Evolutionary conservation across 2,329 filamentous ascomycete species (phyloP).

Genomic region (Scedosporium apiospermum): DNA sequence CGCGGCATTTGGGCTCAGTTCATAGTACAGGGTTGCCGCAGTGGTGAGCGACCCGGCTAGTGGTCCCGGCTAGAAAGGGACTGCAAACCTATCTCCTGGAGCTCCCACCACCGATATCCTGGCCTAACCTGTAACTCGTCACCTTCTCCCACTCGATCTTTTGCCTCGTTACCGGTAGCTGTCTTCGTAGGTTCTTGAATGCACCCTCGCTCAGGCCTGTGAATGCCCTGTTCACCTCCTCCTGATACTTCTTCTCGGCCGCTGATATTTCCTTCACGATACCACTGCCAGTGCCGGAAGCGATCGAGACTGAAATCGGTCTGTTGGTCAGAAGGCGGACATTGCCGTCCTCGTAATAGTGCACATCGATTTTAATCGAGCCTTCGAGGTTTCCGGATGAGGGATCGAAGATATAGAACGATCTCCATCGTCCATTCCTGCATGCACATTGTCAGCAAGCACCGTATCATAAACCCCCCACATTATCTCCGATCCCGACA

Average conservation of each 20-base stretch:
- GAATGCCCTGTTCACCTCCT: conserved; percentile 89
- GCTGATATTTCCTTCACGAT: conserved; percentile 70
- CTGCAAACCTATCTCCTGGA: conserved; percentile 31
- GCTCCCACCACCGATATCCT: conserved; percentile 66
- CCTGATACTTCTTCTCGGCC: conserved; percentile 87
- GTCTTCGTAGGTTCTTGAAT: conserved; percentile 86
- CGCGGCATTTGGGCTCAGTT: neutral
- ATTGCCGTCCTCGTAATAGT: conserved; percentile 99
- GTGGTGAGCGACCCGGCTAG: no score
- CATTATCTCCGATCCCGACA: conserved; percentile 9
- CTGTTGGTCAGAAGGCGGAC: conserved; percentile 89
- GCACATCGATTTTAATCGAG: conserved; percentile 84
- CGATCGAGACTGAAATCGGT: conserved; percentile 51
- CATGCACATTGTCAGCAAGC: conserved; percentile 11
- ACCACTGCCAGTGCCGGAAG: conserved; percentile 53
- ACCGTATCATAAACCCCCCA: neutral
- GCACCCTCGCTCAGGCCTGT: conserved; percentile 81
- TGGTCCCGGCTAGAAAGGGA: neutral
- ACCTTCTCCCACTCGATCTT: conserved; percentile 99
- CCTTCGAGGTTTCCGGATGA: conserved; percentile 62
- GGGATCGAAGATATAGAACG: conserved; percentile 70
- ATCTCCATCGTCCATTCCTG: conserved; percentile 95
- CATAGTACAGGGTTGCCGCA: neutral
- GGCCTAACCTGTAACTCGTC: conserved; percentile 76
- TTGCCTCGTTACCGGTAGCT: conserved; percentile 91